Percentiles rank a stretch among this genome's conserved stretches.
These are phyloP conservation scores for Talaromyces sp. DNA, from an alignment of 2,329 filamentous ascomycete genomes.

Conservation along the genomic window DNA sequence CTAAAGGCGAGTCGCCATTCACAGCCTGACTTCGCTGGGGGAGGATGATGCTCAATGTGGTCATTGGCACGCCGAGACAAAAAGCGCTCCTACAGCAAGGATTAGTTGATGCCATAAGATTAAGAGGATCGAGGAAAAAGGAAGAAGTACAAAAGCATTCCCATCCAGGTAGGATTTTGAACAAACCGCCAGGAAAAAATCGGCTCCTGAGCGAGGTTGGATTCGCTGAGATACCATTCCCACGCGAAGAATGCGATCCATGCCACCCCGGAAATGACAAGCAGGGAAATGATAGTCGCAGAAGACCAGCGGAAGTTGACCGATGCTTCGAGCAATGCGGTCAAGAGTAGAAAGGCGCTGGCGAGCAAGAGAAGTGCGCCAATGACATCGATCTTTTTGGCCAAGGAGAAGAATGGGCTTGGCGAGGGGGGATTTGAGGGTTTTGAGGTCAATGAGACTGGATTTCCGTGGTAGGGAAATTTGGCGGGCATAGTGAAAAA, in stretches of 20 bases:
- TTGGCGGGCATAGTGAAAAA: neutral
- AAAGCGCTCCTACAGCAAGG: slow-evolving; percentile 17
- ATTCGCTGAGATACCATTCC: slow-evolving; percentile 18
- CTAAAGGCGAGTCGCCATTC: slow-evolving; percentile 18
- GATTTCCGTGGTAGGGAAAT: neutral
- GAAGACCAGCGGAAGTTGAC: slow-evolving; percentile 39
- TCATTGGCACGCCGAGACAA: slow-evolving; percentile 18
- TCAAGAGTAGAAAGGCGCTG: slow-evolving; percentile 41
- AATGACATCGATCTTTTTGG: slow-evolving; percentile 24
- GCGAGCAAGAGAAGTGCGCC: slow-evolving; percentile 34
- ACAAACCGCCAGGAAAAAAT: slow-evolving; percentile 25
- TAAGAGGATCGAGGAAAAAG: neutral
- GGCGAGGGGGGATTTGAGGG: neutral
- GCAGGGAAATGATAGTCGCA: slow-evolving; percentile 22
- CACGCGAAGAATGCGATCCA: slow-evolving; percentile 28
- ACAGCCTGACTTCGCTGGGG: slow-evolving; percentile 24
- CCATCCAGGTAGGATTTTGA: slow-evolving; percentile 20
- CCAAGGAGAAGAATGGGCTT: slow-evolving; percentile 26
- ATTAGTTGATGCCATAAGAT: neutral
- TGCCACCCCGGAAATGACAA: slow-evolving; percentile 14
- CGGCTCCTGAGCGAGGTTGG: slow-evolving; percentile 14
- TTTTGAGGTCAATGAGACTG: neutral
- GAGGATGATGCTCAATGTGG: slow-evolving; percentile 22
- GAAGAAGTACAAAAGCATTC: slow-evolving; percentile 19
- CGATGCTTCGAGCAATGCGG: slow-evolving; percentile 42